phyloP scores from a whole-genome alignment of 23 red algal genomes.

The Gracilaria gracilis region DNA sequence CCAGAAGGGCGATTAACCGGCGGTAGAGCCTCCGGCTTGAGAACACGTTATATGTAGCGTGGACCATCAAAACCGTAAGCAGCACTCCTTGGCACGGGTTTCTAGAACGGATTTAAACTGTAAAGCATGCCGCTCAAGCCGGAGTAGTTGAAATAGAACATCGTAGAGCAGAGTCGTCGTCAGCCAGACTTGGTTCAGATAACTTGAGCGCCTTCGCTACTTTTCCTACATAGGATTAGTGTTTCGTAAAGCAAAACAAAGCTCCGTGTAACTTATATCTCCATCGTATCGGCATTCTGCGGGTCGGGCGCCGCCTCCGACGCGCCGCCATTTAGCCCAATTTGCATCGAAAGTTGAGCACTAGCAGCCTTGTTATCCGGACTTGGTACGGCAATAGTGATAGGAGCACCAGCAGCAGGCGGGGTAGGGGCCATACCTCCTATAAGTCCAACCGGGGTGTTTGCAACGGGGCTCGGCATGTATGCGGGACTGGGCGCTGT shows the following conservation, averaged over 20 bases:
- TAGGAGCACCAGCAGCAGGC: constrained; percentile 37
- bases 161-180: no score
- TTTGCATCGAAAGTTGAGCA: constrained; percentile 21
- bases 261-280: not conserved
- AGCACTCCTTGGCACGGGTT: no score
- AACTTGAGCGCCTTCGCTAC: no score
- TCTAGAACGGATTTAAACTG: no score
- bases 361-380: constrained; percentile 19
- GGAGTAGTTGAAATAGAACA: not conserved
- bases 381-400: constrained; percentile 66
- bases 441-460: constrained; percentile 36
- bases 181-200: no score
- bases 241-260: not conserved
- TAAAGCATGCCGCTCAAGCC: no score
- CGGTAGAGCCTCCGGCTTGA: no score
- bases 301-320: not conserved
- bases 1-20: not conserved
- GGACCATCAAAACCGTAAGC: no score
- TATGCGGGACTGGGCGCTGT: constrained; percentile 43
- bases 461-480: constrained; percentile 59
- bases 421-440: constrained; percentile 47
- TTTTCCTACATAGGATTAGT: no score
- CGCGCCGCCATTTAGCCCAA: constrained; percentile 32
- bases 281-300: constrained; percentile 20
- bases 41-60: no score